Evolutionary conservation across 495 filamentous ascomycete genomes (phyloP), one percentile per base, ranked within the genome.

Genomic region (Hyaloscypha finlandica): DNA sequence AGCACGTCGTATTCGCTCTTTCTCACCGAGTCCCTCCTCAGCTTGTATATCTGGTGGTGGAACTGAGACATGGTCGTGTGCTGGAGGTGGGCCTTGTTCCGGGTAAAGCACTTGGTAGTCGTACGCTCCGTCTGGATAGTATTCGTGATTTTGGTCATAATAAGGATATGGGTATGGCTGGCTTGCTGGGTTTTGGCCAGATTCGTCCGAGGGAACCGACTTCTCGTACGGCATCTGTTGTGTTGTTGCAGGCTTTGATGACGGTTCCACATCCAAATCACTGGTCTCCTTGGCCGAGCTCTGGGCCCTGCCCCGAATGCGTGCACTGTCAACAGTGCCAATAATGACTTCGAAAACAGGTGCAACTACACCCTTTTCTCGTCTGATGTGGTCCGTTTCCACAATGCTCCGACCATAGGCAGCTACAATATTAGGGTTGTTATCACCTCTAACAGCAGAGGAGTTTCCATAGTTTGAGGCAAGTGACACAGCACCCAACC

Each of bases 291-390:
- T 37, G 6, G 30, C 39, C 4, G 67, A 39, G 20, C 56, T 61
- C 29, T 66, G 58, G 31, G 54, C 68, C 70, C 67, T 87, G 54
- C 81, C 80, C 70, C 85, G 81, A 48, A 83, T 75, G 61, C 90
- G 84, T 48, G 83, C 84, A 66, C 86, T 94, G 76, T 99, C 95
- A 61, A 83, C 83, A 4, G 93, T 97, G 0, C 94, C 94, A n/a
- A 98, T 86, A 9, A 96, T 80, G 39, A 97, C 85, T 71, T 97
- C 93, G 70, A 94, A 94, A 1, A 86, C 80, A 30, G 90, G 89
- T 8, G 89, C 88, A 3, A 97, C 88, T 6, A 97, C 91, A 12
- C 91, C 92, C 71, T 96, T 97, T 68, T 95, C 90, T 45, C 94
- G 87, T 55, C 91, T 85, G 19, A 98, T 88, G 59, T 88, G 84